Base-by-base conservation (phyloP, 2,329 filamentous ascomycete genomes). In the Ophiostoma pallidulum region DNA sequence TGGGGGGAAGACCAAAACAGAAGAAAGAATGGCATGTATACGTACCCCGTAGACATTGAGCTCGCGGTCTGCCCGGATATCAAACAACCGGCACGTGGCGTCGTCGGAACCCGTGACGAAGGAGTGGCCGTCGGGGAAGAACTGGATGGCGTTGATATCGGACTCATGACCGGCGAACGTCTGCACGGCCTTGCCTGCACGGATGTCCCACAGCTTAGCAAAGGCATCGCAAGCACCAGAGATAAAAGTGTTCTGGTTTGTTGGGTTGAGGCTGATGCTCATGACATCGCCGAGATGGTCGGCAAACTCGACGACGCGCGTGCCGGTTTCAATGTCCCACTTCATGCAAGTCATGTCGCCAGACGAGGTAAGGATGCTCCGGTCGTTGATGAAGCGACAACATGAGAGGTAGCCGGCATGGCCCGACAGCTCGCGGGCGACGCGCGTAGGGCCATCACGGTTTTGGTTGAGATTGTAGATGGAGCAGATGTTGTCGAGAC, bases 331-430 rank as follows among this genome's bases (percentile, higher is more conserved):
- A 55, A 98, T 91, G 72, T 98, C 92, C 92, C 92, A 98, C 63
- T 97, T 86, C 84, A 97, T 96, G 67, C 92, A 98, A 45, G 92
- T 98, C 92, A 98, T 98, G 65, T 98, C 92, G 54, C 92, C 92
- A 3, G 92, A 98, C 0, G 92, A 97, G 51, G 92, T 98, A 55
- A 98, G 80, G 61, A 98, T 97, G 63, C 88, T 89, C 62, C 92
- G 84, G 71, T 98, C 92, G 66, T 95, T 97, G 73, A 97, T 94
- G 68, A 98, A 98, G 55, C 92, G 85, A 66, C 92, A 97, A 84
- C 92, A 98, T 19, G 89, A 95, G 38, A 98, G 80, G 62, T 98
- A 98, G 43, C 92, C 92, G 38, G 91, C 94, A 66, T 98, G 92
- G 37, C 92, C 92, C 28, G 92, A 97, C 41, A 98, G 76, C 69